phyloP scores from a whole-genome alignment of 208 protist species.

The Crithidia sp. region DNA sequence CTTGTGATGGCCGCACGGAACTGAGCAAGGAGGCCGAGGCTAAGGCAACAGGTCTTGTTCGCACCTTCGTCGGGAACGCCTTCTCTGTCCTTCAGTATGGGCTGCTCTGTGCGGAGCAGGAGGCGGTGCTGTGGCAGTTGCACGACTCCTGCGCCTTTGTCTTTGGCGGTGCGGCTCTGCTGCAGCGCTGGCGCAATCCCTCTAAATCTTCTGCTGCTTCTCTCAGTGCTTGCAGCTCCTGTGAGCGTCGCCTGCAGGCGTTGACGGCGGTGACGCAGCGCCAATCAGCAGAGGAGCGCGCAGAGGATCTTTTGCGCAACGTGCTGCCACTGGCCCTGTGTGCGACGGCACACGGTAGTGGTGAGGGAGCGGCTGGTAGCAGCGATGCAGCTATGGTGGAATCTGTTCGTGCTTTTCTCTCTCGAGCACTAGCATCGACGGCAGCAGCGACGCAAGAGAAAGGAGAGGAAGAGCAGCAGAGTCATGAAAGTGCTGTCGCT shows the following conservation, averaged over 20 bases:
- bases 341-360: background rate
- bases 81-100: constrained; percentile 54
- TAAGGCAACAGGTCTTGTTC: constrained; percentile 9
- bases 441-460: background rate
- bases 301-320: background rate
- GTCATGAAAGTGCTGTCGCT: background rate
- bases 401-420: background rate
- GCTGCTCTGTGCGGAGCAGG: constrained; percentile 28
- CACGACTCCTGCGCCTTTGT: constrained; percentile 25
- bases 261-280: background rate
- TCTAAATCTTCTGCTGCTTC: too few species aligned
- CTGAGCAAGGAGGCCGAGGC: constrained; percentile 6
- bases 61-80: constrained; percentile 45
- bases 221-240: background rate
- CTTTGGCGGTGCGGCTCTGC: constrained; percentile 4
- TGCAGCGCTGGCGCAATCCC: background rate
- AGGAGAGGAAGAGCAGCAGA: background rate
- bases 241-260: constrained; percentile 4
- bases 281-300: background rate
- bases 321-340: constrained; percentile 4
- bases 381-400: background rate
- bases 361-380: background rate
- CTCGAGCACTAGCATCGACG: background rate
- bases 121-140: constrained; percentile 28
- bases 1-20: background rate